Base-by-base conservation (phyloP, 306 rosid species). In the Dicorynia guianensis region DNA sequence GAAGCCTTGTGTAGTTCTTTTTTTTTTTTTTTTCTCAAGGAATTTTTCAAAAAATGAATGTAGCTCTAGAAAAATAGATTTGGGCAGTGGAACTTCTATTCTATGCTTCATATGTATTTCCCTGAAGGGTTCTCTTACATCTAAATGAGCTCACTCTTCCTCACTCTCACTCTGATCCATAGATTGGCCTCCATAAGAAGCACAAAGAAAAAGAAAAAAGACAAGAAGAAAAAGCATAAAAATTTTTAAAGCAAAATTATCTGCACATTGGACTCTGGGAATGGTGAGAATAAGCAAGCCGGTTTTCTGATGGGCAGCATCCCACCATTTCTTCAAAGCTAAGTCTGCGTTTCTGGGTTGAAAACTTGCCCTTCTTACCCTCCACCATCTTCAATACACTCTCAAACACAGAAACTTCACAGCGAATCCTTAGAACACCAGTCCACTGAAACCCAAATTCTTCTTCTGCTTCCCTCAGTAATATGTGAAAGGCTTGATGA, bases 401-500 rank as follows among this genome's bases (percentile, higher is more conserved):
- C 77, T 95, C 89, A 25, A 95, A 95, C 78, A 83, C 83, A 14
- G 79, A 50, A 0, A 95, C 97, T 52, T 90, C 96, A 61, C 98
- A 90, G 13, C 96, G 98, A 65, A 95, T 82, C 80, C 92, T 87
- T 73, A 95, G 84, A 50, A 95, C 91, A 18, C 98, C 98, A 0
- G 86, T 78, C 82, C 92, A 97, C 17, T 90, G 86, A 66, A 95
- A 95, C 71, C 98, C 97, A 3, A 95, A 95, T 73, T 95, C 98
- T 72, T 95, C 98, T 73, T 92, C 98, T 12, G 98, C 96, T 72
- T 95, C 93, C 75, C 96, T 80, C 33, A 95, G 83, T 63, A 95
- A 56, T 38, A 86, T 63, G 61, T 80, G 93, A 53, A 95, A 90
- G 14, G 96, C 95, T 10, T 79, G 85, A 33, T 89, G 95, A 62